Evolutionary conservation across 2,329 filamentous ascomycete genomes (phyloP).

Genomic region (Xylaria sp.): DNA sequence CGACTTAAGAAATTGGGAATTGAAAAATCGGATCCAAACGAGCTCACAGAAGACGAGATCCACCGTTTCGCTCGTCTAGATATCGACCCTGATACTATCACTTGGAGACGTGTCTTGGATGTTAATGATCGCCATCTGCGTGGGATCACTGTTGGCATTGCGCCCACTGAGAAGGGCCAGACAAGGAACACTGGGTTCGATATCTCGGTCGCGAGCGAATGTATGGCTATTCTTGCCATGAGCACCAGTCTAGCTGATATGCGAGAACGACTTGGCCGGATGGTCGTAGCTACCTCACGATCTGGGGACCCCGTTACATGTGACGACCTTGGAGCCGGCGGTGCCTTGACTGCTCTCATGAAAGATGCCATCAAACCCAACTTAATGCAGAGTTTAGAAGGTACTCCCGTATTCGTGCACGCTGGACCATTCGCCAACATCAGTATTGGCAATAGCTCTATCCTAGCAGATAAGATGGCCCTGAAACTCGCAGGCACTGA

Average conservation of each 20-base stretch:
- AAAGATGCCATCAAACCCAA: slow-evolving; percentile 99
- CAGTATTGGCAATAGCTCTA: slow-evolving; percentile 94
- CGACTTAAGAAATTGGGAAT: slow-evolving; percentile 96
- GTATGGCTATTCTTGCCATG: slow-evolving; percentile 96
- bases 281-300: slow-evolving; percentile 92
- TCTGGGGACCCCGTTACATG: slow-evolving; percentile 92
- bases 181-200: slow-evolving; percentile 93
- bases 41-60: slow-evolving; percentile 91
- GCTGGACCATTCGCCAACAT: slow-evolving; percentile 99
- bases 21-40: slow-evolving; percentile 90
- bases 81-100: slow-evolving; percentile 96
- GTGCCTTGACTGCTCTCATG: slow-evolving; percentile 93
- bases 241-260: slow-evolving; percentile 89
- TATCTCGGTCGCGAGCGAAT: slow-evolving; percentile 96
- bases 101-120: slow-evolving; percentile 94
- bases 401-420: slow-evolving; percentile 96
- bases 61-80: slow-evolving; percentile 89
- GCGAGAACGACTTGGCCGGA: slow-evolving; percentile 90
- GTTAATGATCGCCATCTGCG: slow-evolving; percentile 96
- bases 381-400: slow-evolving; percentile 97
- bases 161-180: slow-evolving; percentile 89
- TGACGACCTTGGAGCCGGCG: slow-evolving; percentile 92
- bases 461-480: slow-evolving; percentile 93
- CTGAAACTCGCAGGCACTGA: slow-evolving; percentile 96
- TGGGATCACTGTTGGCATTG: slow-evolving; percentile 87